phyloP scores from a whole-genome alignment of 2,329 filamentous ascomycete species.

The Fusarium pseudocircinatum region DNA sequence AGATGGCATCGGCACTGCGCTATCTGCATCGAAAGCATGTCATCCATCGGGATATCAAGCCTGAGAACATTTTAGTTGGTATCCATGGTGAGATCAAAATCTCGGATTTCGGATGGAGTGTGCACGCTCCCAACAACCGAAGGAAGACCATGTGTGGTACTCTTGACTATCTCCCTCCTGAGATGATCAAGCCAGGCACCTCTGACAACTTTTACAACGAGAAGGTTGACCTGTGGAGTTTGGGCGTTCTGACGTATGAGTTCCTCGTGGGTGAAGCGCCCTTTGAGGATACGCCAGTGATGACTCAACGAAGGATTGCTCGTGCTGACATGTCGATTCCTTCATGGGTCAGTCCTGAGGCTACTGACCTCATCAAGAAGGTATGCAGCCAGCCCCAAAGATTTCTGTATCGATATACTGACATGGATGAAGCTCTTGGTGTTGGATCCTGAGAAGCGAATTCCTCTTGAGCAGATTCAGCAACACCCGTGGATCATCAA shows the following conservation, averaged over 20 bases:
- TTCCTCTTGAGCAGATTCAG: conserved; percentile 88
- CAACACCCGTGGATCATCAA: conserved; percentile 96
- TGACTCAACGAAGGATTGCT: conserved; percentile 91
- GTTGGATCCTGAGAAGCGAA: conserved; percentile 91
- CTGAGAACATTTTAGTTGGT: conserved; percentile 94
- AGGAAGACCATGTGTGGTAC: conserved; percentile 97
- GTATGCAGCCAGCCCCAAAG: conserved; percentile 58
- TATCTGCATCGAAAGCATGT: conserved; percentile 98
- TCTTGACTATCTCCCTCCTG: conserved; percentile 94
- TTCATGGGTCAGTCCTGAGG: conserved; percentile 88
- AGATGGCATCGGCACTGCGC: conserved; percentile 85
- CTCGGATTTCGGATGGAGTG: conserved; percentile 98
- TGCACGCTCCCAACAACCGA: conserved; percentile 94
- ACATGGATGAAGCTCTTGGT: conserved; percentile 76
- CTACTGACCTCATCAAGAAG: conserved; percentile 89
- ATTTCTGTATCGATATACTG: conserved; percentile 20
- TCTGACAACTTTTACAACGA: conserved; percentile 91
- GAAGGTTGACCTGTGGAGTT: conserved; percentile 95
- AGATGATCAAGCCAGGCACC: conserved; percentile 89
- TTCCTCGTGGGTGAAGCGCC: conserved; percentile 96
- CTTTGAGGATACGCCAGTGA: conserved; percentile 93
- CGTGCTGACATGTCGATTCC: conserved; percentile 93
- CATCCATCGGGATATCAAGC: conserved; percentile 97
- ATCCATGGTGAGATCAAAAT: conserved; percentile 99
- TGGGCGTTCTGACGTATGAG: conserved; percentile 95